Conservation (phyloP, 805 yeast genomes). For the Starmerella stigmatis region DNA sequence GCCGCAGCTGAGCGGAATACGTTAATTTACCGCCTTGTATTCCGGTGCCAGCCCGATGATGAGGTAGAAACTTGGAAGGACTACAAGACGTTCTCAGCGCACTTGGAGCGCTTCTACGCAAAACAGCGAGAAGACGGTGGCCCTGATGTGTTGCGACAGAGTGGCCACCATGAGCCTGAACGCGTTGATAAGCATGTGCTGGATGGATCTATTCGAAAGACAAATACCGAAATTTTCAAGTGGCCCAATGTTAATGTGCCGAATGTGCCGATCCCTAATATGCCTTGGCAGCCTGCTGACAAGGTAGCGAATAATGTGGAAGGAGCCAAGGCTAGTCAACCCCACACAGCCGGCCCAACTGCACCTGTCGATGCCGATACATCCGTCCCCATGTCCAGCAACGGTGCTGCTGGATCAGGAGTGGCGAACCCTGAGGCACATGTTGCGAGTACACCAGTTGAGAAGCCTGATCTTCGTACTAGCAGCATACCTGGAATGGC, state of each 20-base stretch:
- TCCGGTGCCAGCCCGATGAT: conserved; percentile 93
- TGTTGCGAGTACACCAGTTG: background rate
- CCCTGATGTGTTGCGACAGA: conserved; percentile 25
- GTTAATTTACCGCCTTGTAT: conserved; percentile 65
- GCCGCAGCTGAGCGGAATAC: conserved; percentile 73
- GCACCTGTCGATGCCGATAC: background rate
- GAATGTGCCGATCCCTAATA: background rate
- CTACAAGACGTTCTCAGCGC: conserved; percentile 54
- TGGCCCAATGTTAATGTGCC: background rate
- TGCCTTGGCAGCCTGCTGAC: background rate
- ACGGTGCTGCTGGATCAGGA: too few relatives aligned
- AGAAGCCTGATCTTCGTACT: background rate
- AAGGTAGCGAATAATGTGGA: background rate
- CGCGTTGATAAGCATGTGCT: conserved; percentile 21
- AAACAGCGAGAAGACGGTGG: conserved; percentile 50
- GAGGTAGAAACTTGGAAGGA: conserved; percentile 83
- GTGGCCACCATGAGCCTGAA: conserved; percentile 25
- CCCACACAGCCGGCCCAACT: background rate
- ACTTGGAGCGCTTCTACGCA: conserved; percentile 31
- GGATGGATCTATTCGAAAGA: conserved; percentile 13
- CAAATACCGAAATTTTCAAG: conserved; percentile 9
- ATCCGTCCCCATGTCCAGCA: too few relatives aligned
- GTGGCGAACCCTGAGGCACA: background rate
- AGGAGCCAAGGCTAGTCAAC: background rate
- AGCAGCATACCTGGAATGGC: background rate